Evolutionary conservation across 176 grass and related monocot species (phyloP).

Genomic region (Paspalum notatum): DNA sequence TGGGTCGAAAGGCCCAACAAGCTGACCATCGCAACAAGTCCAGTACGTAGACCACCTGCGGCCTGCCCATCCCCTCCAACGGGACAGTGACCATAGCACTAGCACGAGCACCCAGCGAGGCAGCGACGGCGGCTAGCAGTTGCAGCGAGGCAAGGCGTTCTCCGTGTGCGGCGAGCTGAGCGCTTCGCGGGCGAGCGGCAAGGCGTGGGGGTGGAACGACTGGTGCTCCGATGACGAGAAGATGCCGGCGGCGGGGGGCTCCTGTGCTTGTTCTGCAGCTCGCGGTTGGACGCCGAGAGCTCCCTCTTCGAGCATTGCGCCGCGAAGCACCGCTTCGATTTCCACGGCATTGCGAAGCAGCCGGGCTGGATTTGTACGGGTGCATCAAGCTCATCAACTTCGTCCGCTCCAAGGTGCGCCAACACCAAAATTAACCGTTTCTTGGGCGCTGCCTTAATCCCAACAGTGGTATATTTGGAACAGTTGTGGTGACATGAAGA

Average conservation of each 20-base stretch:
- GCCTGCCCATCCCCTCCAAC: too few relatives aligned
- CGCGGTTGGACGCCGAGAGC: conserved; percentile 52
- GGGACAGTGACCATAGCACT: too few relatives aligned
- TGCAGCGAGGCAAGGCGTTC: too few relatives aligned
- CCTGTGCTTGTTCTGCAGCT: conserved; percentile 83
- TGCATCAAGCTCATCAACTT: conserved; percentile 92
- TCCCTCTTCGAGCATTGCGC: conserved; percentile 73
- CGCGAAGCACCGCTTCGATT: conserved; percentile 66
- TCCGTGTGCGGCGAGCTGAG: too few relatives aligned
- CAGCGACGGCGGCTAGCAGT: too few relatives aligned
- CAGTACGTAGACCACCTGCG: too few relatives aligned
- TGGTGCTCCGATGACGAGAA: conserved; percentile 67
- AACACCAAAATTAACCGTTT: too few relatives aligned
- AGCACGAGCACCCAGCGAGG: too few relatives aligned
- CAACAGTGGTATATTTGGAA: not conserved
- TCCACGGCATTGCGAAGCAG: conserved; percentile 50
- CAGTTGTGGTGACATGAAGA: not conserved
- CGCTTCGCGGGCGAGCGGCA: too few relatives aligned
- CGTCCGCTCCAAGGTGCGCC: conserved; percentile 67
- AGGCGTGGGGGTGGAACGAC: conserved; percentile 60
- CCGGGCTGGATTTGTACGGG: conserved; percentile 82
- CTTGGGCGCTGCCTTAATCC: not conserved
- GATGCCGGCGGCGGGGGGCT: conserved; percentile 36
- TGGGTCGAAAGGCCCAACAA: too few relatives aligned
- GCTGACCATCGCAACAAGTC: too few relatives aligned